Conservation (phyloP, 208 protist genomes). For the Wallacemonas sp. region DNA sequence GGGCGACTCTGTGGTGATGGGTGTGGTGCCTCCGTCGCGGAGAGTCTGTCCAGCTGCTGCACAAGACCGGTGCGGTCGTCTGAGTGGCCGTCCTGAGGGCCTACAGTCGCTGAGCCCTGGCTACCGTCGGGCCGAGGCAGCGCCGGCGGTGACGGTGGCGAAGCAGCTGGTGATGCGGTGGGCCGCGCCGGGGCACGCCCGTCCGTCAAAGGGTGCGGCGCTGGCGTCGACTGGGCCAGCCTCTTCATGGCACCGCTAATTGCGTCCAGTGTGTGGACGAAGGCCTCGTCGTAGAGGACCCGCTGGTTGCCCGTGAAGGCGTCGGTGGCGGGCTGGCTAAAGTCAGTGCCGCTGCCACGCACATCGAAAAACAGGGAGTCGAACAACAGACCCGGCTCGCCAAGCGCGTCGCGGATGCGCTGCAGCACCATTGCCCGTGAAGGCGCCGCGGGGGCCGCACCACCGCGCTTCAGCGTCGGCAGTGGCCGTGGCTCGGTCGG, state of each 20-base stretch:
- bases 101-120: too few relatives aligned
- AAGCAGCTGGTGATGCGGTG: not conserved
- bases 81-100: too few relatives aligned
- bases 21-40: too few relatives aligned
- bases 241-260: slow-evolving; percentile 18
- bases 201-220: too few relatives aligned
- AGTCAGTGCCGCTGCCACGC: slow-evolving; percentile 49
- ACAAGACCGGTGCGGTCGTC: too few relatives aligned
- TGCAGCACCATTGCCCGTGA: slow-evolving; percentile 25
- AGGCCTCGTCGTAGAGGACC: slow-evolving; percentile 49
- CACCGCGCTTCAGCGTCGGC: not conserved
- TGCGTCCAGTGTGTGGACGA: slow-evolving; percentile 21
- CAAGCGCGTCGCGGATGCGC: slow-evolving; percentile 53
- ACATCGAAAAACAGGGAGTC: slow-evolving; percentile 78
- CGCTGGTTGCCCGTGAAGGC: slow-evolving; percentile 41
- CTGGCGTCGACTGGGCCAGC: too few relatives aligned
- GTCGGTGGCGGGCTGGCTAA: slow-evolving; percentile 47
- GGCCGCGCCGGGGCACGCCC: not conserved
- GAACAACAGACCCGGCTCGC: slow-evolving; percentile 42
- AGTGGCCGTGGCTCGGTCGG: not conserved
- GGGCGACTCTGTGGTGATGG: too few relatives aligned
- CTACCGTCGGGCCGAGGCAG: too few relatives aligned
- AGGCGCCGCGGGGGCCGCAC: not conserved
- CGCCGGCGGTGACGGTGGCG: not conserved
- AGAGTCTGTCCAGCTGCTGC: too few relatives aligned